Evolutionary conservation across 1,284 basidiomycete species (phyloP), one percentile per base, ranked within the genome.

Genomic region (Trichosporon asahii): DNA sequence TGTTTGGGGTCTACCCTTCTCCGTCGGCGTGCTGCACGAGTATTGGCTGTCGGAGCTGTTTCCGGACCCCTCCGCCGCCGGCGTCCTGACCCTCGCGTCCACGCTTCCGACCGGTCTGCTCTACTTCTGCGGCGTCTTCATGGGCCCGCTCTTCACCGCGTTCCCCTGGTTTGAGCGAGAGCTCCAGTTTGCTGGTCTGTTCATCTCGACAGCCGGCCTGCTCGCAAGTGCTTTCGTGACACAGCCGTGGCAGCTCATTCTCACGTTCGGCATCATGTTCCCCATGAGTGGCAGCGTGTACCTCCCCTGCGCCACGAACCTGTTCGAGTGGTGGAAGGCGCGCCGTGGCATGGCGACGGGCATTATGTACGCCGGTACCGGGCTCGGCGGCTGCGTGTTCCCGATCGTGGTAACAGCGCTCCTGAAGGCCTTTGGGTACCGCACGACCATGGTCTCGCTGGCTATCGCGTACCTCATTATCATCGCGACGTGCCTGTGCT

Each of bases 1-100:
- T 11, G 75, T 82, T 5, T 84, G 80, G 78, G 82, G 82, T 2
- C 66, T 83, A n/a, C 79, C 80, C n/a, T 83, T 78, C 68, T 76
- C 78, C 15, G 76, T 81, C 63, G 80, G 80, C 71, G 76, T 82
- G 21, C 73, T 65, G 57, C 78, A 80, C 70, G 75, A 75, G 40
- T 83, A 81, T 68, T 83, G 82, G 81, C 78, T 75, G 5, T 72
- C 73, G 46, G 70, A 68, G n/a, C 69, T 81, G 25, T 84, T 84
- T 67, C 75, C 77, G 8, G 44, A 40, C 21, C 72, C 76, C 9
- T 77, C 74, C 1, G 67, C 69, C 1, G 63, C 61, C 55, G 23
- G 35, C 11, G 68, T 40, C 0, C 66, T 73, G 23, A 83, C 82
- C 0, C 74, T 82, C 7, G 79, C 82, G 6, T 78, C 81, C 11